Base-by-base conservation (phyloP, 345 rosid genomes). In the Hypericum androsaemum region DNA sequence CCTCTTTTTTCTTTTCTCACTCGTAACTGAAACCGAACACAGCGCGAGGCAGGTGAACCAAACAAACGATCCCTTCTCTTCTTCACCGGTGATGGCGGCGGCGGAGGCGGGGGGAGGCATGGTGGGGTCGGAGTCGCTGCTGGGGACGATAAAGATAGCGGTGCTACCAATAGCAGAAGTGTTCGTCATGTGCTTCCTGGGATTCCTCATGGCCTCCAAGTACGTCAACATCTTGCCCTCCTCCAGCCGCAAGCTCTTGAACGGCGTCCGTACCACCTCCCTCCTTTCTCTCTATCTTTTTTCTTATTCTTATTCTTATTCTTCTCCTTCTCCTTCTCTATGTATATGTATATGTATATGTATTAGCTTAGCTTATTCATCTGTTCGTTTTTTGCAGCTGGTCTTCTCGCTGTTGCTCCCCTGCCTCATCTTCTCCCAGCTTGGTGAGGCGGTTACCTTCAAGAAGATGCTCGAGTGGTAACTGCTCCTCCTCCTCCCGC, bases 371-470 rank as follows among this genome's bases (percentile, higher is more conserved):
- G 5, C 14, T 44, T 36, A 3, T 41, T 5, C 12, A 44, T 46
- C 43, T 37, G n/a, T 0, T 37, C 12, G 43, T 47, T 28, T 42
- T 16, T 50, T 40, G 67, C 92, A 94, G 97, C 62, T 94, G 77
- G 99, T 94, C 50, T 94, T 88, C 69, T 74, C 96, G 22, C 95
- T 94, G 59, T 69, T 94, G 90, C 99, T 94, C 46, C 99, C 99
- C 0, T 88, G 99, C 61, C 65, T 94, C 74, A 88, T 94, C 51
- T 94, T 94, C 68, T 86, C 99, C 8, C 95, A 88, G 76, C 95
- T 94, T 14, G 99, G 99, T 5, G 95, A 94, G 77, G 89, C 99
- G 16, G 72, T 94, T 49, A 88, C 87, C 62, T 48, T 86, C 43
- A 41, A 82, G 62, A 94, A 94, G 57, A 86, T 94, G 95, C 57